phyloP scores from a whole-genome alignment of 495 filamentous ascomycete genomes.

The Alectoria sarmentosa region DNA sequence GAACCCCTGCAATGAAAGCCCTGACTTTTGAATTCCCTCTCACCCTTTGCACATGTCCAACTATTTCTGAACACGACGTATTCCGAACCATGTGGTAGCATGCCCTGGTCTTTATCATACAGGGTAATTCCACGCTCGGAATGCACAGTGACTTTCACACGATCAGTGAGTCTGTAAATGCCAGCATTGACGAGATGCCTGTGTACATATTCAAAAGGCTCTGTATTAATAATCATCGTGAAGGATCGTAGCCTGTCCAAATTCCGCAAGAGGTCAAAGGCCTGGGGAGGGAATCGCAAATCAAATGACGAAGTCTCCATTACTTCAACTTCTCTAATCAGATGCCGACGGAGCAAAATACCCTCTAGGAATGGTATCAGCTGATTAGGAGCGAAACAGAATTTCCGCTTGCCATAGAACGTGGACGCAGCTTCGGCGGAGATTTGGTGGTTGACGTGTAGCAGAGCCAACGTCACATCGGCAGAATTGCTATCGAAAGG shows the following conservation, averaged over 20 bases:
- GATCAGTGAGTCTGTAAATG: neutral
- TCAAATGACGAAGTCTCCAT: neutral
- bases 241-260: neutral
- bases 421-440: conserved; percentile 1
- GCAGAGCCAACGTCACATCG: neutral
- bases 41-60: neutral
- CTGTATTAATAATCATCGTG: neutral
- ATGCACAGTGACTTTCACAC: neutral
- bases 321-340: neutral
- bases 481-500: neutral
- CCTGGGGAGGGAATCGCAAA: neutral
- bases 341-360: neutral
- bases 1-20: neutral
- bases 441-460: conserved; percentile 6
- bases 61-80: neutral
- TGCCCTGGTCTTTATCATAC: neutral
- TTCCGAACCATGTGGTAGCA: neutral
- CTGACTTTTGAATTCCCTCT: neutral
- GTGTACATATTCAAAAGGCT: neutral
- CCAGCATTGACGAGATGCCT: neutral
- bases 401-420: neutral
- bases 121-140: neutral
- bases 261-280: neutral
- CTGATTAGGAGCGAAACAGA: neutral
- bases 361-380: neutral